These are phyloP conservation scores for Novakomyces olei DNA, from an alignment of 805 yeast species.

Conservation along the genomic window DNA sequence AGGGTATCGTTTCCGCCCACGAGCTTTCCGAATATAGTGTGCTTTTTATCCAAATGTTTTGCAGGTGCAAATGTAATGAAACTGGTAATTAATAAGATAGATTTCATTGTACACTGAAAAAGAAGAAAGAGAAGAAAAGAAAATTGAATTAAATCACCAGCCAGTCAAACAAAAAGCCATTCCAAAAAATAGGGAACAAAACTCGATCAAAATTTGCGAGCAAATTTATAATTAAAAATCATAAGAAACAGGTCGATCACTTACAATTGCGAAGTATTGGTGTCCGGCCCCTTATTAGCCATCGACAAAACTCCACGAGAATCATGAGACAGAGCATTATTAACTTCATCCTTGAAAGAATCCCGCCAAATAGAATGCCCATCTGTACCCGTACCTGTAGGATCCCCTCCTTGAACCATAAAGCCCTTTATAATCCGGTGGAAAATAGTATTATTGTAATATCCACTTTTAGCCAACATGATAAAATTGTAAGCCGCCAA, in stretches of 20 bases:
- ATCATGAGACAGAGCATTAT: constrained; percentile 50
- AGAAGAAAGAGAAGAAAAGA: neutral
- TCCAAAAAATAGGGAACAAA: too few species aligned
- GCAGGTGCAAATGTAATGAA: constrained; percentile 57
- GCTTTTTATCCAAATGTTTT: constrained; percentile 44
- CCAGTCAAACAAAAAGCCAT: too few species aligned
- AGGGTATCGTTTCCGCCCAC: constrained; percentile 28
- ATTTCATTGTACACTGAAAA: neutral
- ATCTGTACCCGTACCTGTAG: constrained; percentile 15
- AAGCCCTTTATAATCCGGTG: constrained; percentile 18
- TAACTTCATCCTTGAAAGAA: constrained; percentile 18
- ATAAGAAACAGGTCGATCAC: constrained; percentile 1
- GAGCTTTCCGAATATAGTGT: constrained; percentile 35
- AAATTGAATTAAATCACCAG: too few species aligned
- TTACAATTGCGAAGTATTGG: constrained; percentile 67
- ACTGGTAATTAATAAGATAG: too few species aligned
- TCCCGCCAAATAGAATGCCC: constrained; percentile 14
- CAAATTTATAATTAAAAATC: neutral
- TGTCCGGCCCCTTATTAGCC: constrained; percentile 88
- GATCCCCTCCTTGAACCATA: constrained; percentile 21
- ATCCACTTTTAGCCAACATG: constrained; percentile 24
- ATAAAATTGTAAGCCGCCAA: constrained; percentile 26
- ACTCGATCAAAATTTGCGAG: too few species aligned
- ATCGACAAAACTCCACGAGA: constrained; percentile 64
- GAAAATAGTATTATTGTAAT: constrained; percentile 23